A percentile compares a stretch with the other conserved stretches of the same genome.
Evolutionary conservation across 2,329 filamentous ascomycete species (phyloP).

Genomic region (Diplodia corticola): DNA sequence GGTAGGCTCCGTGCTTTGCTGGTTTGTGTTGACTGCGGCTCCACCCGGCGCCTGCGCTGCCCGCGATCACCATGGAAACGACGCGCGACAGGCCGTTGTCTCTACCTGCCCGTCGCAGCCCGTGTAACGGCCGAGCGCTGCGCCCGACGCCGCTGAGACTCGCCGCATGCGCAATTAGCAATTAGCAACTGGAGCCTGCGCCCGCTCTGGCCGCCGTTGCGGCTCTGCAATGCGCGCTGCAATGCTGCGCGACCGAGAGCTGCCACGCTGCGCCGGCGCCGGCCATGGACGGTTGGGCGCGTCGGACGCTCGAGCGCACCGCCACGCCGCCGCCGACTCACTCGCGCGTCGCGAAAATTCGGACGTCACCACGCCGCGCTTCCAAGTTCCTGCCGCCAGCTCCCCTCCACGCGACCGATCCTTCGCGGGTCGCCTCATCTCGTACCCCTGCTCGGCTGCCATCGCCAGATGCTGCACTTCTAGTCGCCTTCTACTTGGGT

Average conservation of each 20-base stretch:
- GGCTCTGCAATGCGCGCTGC: too few species aligned
- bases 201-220: background rate
- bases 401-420: slow-evolving; percentile 2
- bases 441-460: background rate
- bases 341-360: slow-evolving; percentile 9
- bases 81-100: slow-evolving; percentile 5
- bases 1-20: slow-evolving; percentile 12
- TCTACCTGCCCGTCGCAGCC: background rate
- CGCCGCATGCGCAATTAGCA: too few species aligned
- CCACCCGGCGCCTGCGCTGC: slow-evolving; percentile 25
- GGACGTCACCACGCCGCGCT: slow-evolving; percentile 3
- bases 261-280: background rate
- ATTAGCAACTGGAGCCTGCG: background rate
- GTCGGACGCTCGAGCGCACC: slow-evolving; percentile 1
- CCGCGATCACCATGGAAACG: slow-evolving; percentile 30
- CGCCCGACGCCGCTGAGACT: background rate
- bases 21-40: background rate
- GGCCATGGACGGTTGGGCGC: background rate
- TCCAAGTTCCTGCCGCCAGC: background rate
- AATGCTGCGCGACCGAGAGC: too few species aligned
- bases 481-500: background rate
- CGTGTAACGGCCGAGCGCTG: background rate
- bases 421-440: background rate
- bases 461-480: background rate
- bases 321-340: background rate